Evolutionary conservation across 177 flowering plant species (phyloP).

Genomic region (Vitis hybrid): DNA sequence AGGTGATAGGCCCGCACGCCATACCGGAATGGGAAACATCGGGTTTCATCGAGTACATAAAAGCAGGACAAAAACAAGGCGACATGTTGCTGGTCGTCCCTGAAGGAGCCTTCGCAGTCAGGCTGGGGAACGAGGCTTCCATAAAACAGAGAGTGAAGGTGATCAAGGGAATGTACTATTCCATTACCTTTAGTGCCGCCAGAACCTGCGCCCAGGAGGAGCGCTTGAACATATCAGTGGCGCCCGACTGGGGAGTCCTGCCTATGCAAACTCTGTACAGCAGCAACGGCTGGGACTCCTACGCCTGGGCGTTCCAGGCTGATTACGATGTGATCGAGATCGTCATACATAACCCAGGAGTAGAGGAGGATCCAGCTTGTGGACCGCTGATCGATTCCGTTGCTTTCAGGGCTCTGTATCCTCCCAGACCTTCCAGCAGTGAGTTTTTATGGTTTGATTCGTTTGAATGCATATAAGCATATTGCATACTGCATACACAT

Average conservation of each 20-base stretch:
- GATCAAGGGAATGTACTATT: constrained; percentile 54
- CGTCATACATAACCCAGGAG: constrained; percentile 68
- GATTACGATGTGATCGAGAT: constrained; percentile 26
- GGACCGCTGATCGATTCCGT: constrained; percentile 76
- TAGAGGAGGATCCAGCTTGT: constrained; percentile 85
- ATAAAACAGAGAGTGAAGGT: constrained; percentile 54
- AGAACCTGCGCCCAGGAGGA: constrained; percentile 90
- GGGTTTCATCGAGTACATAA: constrained; percentile 77
- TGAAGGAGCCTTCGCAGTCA: constrained; percentile 64
- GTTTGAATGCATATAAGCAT: too few relatives aligned
- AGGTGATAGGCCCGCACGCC: constrained; percentile 36
- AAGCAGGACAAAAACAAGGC: constrained; percentile 72
- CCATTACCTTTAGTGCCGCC: constrained; percentile 68
- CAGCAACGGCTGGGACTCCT: constrained; percentile 75
- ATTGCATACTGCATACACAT: too few relatives aligned
- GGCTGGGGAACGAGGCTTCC: constrained; percentile 85
- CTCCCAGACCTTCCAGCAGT: constrained; percentile 66
- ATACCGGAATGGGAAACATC: constrained; percentile 67
- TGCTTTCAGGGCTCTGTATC: constrained; percentile 51
- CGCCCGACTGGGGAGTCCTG: constrained; percentile 58
- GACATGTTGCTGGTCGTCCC: constrained; percentile 81
- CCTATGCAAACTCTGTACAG: constrained; percentile 80
- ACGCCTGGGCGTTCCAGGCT: constrained; percentile 71
- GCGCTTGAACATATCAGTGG: constrained; percentile 56
- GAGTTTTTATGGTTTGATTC: constrained; percentile 19